Evolutionary conservation across 371 early-diverging fungal genomes (phyloP), one percentile per base, ranked within the genome.

Genomic region (Blyttiomyces sp.): DNA sequence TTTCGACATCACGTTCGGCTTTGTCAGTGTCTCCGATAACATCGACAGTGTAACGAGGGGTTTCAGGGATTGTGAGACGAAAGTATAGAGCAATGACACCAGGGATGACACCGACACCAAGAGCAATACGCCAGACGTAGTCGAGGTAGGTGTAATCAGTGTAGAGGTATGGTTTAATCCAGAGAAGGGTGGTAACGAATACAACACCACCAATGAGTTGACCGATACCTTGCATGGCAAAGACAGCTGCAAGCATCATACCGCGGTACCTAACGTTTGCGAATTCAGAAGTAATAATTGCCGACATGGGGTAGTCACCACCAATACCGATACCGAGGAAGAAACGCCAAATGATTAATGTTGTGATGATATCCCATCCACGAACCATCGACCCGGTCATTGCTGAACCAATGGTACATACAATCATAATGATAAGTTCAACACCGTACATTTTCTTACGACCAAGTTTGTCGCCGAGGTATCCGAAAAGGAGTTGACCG

Each of bases 171-270:
- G 65, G 36, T 74, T 87, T 86, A 80, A 87, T 87, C 36, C 77
- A 79, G 17, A 84, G 79, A 24, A 94, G 74, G 6, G 76, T 66
- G 23, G 86, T 56, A 16, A 91, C 72, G 19, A 87, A 80, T 21
- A 88, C 86, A 21, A 90, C 69, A 16, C 87, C 81, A 31, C 90
- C 88, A 23, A 87, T 74, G 46, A 93, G 68, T 63, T 88, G 86
- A 42, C 94, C 94, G 50, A 92, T 77, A 44, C 92, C 94, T 73
- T 92, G 93, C 91, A 92, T 92, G 45, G 92, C 84, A 76, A 92
- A 94, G 30, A 92, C 90, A 9, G 88, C 79, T 13, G 90, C 86
- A 73, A 91, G 86, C 89, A 90, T 87, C 32, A 81, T 81, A 51
- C 92, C 92, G 49, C 92, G 84, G 58, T 82, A 80, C 61, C 86